Percentiles rank a stretch among this genome's conserved stretches.
These are phyloP conservation scores for Tolypocladium album DNA, from an alignment of 2,329 filamentous ascomycete genomes.

Conservation along the genomic window DNA sequence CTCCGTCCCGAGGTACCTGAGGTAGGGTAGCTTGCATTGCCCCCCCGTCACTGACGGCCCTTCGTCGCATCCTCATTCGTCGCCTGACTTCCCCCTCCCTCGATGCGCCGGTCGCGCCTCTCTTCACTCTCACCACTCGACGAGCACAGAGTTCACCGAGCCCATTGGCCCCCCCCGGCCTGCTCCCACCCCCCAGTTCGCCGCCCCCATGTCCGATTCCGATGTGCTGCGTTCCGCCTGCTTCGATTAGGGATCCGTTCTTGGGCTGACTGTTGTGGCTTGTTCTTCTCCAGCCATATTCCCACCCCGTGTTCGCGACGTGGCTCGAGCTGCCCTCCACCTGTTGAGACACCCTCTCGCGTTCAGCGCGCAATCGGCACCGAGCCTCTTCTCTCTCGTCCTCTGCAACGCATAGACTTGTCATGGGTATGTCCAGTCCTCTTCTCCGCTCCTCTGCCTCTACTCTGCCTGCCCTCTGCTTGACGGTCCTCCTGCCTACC, in stretches of 20 bases:
- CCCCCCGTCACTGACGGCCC: not conserved
- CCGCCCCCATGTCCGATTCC: constrained; percentile 12
- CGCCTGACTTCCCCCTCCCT: not conserved
- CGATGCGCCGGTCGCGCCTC: not conserved
- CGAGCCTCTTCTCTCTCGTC: constrained; percentile 5
- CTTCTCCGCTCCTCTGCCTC: constrained; percentile 4
- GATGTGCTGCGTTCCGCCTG: constrained; percentile 19
- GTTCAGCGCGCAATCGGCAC: constrained; percentile 9
- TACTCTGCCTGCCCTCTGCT: not conserved
- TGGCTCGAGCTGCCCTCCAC: constrained; percentile 8
- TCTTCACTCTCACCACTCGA: not conserved
- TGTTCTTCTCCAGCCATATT: constrained; percentile 14
- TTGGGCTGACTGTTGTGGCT: constrained; percentile 19
- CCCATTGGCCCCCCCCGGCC: not conserved
- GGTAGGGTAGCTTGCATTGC: not conserved
- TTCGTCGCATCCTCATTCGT: not conserved
- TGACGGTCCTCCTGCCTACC: not conserved
- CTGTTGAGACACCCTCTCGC: constrained; percentile 15
- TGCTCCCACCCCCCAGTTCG: constrained; percentile 7
- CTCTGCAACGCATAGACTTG: constrained; percentile 10
- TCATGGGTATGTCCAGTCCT: constrained; percentile 10
- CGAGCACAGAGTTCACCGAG: not conserved
- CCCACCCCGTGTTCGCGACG: constrained; percentile 11
- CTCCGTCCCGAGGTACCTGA: not conserved
- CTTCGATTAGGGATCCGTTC: constrained; percentile 20